A percentile compares a stretch with the other conserved stretches of the same genome.
phyloP scores from a whole-genome alignment of 495 filamentous ascomycete species.

The Aspergillus asperescens region DNA sequence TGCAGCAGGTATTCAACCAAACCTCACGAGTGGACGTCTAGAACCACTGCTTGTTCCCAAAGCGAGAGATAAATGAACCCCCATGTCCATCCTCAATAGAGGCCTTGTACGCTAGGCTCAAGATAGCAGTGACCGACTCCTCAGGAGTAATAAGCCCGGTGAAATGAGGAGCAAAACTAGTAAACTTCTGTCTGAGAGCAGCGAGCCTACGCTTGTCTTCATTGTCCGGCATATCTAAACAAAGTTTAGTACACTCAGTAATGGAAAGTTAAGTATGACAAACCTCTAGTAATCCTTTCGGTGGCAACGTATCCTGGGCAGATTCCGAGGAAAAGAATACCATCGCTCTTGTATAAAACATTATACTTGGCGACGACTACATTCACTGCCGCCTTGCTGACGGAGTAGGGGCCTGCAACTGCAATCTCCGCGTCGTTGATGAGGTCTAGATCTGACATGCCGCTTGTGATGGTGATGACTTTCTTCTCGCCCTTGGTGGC shows the following conservation, averaged over 20 bases:
- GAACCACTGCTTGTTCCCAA: constrained; percentile 49
- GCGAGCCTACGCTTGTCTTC: constrained; percentile 31
- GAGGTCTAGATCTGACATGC: constrained; percentile 44
- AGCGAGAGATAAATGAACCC: constrained; percentile 51
- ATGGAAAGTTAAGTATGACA: constrained; percentile 1
- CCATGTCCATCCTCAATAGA: constrained; percentile 45
- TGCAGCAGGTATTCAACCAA: too few relatives aligned
- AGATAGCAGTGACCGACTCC: constrained; percentile 35
- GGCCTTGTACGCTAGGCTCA: constrained; percentile 36
- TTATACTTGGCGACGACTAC: constrained; percentile 42
- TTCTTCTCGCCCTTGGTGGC: constrained; percentile 47
- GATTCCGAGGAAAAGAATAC: constrained; percentile 47
- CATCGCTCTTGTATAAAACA: constrained; percentile 46
- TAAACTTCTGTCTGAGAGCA: constrained; percentile 32
- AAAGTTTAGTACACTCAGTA: too few relatives aligned
- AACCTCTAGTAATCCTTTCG: constrained; percentile 6
- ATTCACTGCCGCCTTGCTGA: constrained; percentile 44
- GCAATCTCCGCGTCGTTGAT: constrained; percentile 29
- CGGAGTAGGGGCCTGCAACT: constrained; percentile 26
- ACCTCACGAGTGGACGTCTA: too few relatives aligned
- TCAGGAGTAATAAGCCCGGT: constrained; percentile 40
- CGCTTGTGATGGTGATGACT: constrained; percentile 48
- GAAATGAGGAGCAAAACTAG: constrained; percentile 44
- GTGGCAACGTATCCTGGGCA: constrained; percentile 44
- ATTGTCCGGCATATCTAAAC: too few relatives aligned